Base-by-base conservation (phyloP, 352 stramenopile genomes). In the Globisporangium camurandrum region DNA sequence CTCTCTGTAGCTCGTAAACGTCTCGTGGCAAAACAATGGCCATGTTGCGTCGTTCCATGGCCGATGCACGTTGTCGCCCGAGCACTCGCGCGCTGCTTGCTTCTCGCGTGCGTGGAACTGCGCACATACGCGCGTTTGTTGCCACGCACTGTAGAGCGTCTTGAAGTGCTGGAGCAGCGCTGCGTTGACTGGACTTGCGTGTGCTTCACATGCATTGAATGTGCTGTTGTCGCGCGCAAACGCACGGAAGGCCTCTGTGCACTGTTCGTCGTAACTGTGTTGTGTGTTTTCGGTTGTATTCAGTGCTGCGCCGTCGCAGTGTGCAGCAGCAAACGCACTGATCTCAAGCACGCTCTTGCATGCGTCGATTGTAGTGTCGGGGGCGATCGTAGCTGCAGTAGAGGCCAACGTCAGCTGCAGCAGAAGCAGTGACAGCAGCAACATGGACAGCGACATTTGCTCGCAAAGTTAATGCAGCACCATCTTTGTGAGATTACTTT, bases 1-100 rank as follows among this genome's bases (percentile, higher is more conserved):
- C n/a, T n/a, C n/a, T n/a, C 64, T 64, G 66, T 87, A 84, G 44
- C 70, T 66, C 37, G 53, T 51, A 46, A 87, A 87, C 17, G 69
- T 76, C 26, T 79, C 48, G 45, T 79, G 62, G 43, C 75, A 87
- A 40, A 76, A 83, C 14, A 83, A 62, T 26, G 75, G 70, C 62
- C 64, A 83, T 3, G 54, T 54, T 10, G 67, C 63, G 17, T 65
- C 51, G 42, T 67, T 69, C 75, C 72, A 84, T 4, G 72, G 64
- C 17, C 62, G 64, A 38, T 71, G 72, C 6, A 67, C 49, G 20
- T 68, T 66, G 1, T 47, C 44, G 20, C 67, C 66, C 0, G 68
- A 66, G 43, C 75, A 87, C 41, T 69, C 61, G 17, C 28, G 45
- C 22, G 70, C 72, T 3, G 75, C 72, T 49, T 66, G 70, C 38